phyloP scores from a whole-genome alignment of 2,329 filamentous ascomycete genomes.

The Claviceps maximensis region DNA sequence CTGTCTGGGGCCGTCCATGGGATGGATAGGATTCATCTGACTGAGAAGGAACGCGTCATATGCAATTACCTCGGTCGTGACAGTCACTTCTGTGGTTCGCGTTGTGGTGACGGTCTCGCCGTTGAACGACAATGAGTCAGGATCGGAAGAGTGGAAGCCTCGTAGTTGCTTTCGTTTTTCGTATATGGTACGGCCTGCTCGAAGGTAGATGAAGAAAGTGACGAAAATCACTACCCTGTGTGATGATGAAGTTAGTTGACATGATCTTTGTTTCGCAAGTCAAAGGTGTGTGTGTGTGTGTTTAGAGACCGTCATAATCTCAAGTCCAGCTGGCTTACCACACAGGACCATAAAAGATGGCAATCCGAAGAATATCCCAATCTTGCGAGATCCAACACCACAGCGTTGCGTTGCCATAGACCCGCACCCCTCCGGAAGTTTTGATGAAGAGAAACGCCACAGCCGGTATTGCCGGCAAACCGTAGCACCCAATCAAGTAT shows the following conservation, averaged over 20 bases:
- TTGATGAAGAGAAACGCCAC: constrained; percentile 54
- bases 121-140: constrained; percentile 25
- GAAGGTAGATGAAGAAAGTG: constrained; percentile 52
- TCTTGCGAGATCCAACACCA: constrained; percentile 67
- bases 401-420: constrained; percentile 63
- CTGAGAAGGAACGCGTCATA: constrained; percentile 13
- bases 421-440: constrained; percentile 33
- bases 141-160: constrained; percentile 36
- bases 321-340: constrained; percentile 31
- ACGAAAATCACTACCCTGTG: constrained; percentile 44
- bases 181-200: constrained; percentile 54
- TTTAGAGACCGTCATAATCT: too few relatives aligned
- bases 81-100: constrained; percentile 51
- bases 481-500: constrained; percentile 60
- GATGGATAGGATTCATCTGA: constrained; percentile 11
- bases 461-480: constrained; percentile 56
- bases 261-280: neutral
- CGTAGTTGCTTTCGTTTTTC: constrained; percentile 49
- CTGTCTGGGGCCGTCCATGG: constrained; percentile 6
- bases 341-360: constrained; percentile 60
- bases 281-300: too few relatives aligned
- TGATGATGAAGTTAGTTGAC: neutral
- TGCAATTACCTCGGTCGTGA: constrained; percentile 36
- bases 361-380: constrained; percentile 61
- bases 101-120: constrained; percentile 32